Conservation (phyloP, 768 basidiomycete species). For the Leccinum uliginosum region DNA sequence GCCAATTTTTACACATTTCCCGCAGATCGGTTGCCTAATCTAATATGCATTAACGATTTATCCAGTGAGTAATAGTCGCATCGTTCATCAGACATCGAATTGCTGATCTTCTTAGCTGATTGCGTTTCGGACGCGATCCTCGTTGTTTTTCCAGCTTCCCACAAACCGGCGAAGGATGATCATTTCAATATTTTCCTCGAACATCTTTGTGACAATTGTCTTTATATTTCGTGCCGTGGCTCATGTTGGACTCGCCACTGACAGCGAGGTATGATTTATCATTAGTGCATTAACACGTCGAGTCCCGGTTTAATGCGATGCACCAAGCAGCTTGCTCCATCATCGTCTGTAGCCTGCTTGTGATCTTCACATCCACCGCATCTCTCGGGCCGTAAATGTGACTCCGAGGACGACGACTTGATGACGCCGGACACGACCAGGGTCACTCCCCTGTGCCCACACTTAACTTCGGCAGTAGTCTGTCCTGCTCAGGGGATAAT, state of each 20-base stretch:
- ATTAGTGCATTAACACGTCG: background rate
- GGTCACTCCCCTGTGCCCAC: constrained; percentile 11
- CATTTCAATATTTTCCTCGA: constrained; percentile 9
- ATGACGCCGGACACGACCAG: background rate
- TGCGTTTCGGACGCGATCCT: constrained; percentile 17
- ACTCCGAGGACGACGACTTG: background rate
- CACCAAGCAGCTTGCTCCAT: constrained; percentile 9
- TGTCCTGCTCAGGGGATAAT: background rate
- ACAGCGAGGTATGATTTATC: constrained; percentile 12
- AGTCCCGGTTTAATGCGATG: background rate
- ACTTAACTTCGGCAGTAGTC: constrained; percentile 1
- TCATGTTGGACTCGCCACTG: constrained; percentile 11
- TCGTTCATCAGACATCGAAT: background rate
- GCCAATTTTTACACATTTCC: background rate
- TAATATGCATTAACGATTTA: background rate
- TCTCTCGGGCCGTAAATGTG: background rate
- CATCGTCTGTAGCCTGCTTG: constrained; percentile 20
- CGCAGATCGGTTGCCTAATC: background rate
- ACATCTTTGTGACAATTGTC: constrained; percentile 5
- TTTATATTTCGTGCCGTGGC: constrained; percentile 9
- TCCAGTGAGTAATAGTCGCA: background rate
- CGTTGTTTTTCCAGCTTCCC: constrained; percentile 10
- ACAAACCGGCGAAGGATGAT: constrained; percentile 13
- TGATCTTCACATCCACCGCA: constrained; percentile 13
- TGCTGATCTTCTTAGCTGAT: constrained; percentile 13